phyloP scores from a whole-genome alignment of 2,329 filamentous ascomycete genomes.

The Pestalotiopsis sp. region DNA sequence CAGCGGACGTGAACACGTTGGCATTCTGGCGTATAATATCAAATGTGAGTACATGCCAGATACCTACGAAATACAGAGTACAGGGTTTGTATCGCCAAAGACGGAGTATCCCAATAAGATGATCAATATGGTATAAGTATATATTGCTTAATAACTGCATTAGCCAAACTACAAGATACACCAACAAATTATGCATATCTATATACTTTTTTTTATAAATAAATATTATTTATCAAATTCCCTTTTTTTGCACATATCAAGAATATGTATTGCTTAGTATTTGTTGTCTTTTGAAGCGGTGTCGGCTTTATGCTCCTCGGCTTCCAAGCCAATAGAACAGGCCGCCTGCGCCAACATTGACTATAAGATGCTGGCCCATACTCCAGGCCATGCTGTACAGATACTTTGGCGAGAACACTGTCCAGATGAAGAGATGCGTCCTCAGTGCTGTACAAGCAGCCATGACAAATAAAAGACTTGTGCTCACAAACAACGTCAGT shows the following conservation, averaged over 20 bases:
- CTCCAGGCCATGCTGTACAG: constrained; percentile 91
- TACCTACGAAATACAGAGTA: background rate
- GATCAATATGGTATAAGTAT: too few relatives aligned
- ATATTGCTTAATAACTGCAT: too few relatives aligned
- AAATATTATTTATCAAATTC: too few relatives aligned
- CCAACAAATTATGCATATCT: too few relatives aligned
- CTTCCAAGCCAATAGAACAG: constrained; percentile 57
- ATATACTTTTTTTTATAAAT: too few relatives aligned
- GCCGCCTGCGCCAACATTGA: constrained; percentile 69
- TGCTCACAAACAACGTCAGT: constrained; percentile 71
- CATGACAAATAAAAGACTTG: constrained; percentile 77
- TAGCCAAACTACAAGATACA: too few relatives aligned
- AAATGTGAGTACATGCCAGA: background rate
- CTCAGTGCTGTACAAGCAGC: constrained; percentile 80
- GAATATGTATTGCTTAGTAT: background rate
- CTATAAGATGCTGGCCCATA: constrained; percentile 74
- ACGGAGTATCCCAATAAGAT: too few relatives aligned
- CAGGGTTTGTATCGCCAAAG: too few relatives aligned
- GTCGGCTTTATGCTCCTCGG: background rate
- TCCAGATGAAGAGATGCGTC: constrained; percentile 97
- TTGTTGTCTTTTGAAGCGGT: background rate
- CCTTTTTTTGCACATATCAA: too few relatives aligned
- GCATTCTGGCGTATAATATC: background rate
- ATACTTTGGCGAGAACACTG: constrained; percentile 96
- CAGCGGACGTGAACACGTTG: background rate